phyloP scores from a whole-genome alignment of 495 filamentous ascomycete species.

The Cudoniella acicularis region DNA sequence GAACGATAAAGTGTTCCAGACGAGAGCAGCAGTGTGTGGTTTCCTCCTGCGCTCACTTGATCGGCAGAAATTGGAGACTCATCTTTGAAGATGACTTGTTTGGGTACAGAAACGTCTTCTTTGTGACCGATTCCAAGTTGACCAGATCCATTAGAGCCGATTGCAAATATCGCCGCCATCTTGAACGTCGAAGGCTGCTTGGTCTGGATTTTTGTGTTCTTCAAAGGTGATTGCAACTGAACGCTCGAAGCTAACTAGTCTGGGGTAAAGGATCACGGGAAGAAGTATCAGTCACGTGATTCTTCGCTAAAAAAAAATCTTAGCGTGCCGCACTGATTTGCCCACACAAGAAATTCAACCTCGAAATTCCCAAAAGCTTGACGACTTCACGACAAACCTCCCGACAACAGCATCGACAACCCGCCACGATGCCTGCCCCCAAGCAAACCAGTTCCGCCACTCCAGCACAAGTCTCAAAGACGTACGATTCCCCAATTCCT shows the following conservation, averaged over 20 bases:
- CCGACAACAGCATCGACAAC: slow-evolving; percentile 35
- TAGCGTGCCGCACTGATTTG: slow-evolving; percentile 9
- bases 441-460: slow-evolving; percentile 32
- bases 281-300: slow-evolving; percentile 6
- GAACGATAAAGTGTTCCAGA: slow-evolving; percentile 55
- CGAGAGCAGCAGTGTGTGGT: slow-evolving; percentile 73
- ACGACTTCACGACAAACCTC: slow-evolving; percentile 14
- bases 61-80: slow-evolving; percentile 17
- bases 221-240: no score
- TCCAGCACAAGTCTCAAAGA: slow-evolving; percentile 49
- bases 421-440: slow-evolving; percentile 49
- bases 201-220: no score
- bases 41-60: slow-evolving; percentile 69
- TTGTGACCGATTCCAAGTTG: slow-evolving; percentile 78
- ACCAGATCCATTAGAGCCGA: slow-evolving; percentile 87
- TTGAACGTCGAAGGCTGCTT: no score
- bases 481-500: slow-evolving; percentile 56
- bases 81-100: slow-evolving; percentile 48
- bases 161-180: slow-evolving; percentile 61
- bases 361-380: slow-evolving; percentile 1
- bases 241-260: no score
- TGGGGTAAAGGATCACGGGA: no score
- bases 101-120: slow-evolving; percentile 68
- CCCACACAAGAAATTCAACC: background rate
- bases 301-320: slow-evolving; percentile 1